A percentile compares a stretch with the other conserved stretches of the same genome.
Evolutionary conservation across 805 yeast genomes (phyloP).

Genomic region (Myxozyma sirexii): DNA sequence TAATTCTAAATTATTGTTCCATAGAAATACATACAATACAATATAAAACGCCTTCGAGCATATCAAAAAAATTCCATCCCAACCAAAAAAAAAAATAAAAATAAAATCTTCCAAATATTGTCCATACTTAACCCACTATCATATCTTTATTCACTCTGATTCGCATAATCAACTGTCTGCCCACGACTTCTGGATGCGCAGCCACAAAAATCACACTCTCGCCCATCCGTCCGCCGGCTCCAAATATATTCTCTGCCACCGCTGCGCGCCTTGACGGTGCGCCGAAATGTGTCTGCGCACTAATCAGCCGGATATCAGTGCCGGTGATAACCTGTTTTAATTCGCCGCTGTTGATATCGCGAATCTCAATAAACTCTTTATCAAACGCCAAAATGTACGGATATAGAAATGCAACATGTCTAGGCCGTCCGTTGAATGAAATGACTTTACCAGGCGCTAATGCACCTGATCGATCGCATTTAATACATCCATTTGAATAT

Average conservation of each 20-base stretch:
- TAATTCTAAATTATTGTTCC: no score
- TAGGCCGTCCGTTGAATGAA: slow-evolving; percentile 45
- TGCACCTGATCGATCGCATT: slow-evolving; percentile 55
- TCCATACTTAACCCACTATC: not conserved
- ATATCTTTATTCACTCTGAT: slow-evolving; percentile 13
- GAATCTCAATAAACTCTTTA: slow-evolving; percentile 70
- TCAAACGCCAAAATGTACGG: slow-evolving; percentile 59
- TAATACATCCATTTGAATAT: slow-evolving; percentile 71
- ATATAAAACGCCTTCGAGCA: no score
- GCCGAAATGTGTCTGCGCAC: not conserved
- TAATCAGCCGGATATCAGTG: slow-evolving; percentile 53
- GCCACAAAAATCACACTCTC: slow-evolving; percentile 17
- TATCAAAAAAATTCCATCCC: no score
- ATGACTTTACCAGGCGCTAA: slow-evolving; percentile 48
- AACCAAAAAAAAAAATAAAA: not conserved
- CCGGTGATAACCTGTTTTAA: slow-evolving; percentile 70
- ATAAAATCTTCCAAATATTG: not conserved
- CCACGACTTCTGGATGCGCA: slow-evolving; percentile 27
- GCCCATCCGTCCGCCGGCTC: slow-evolving; percentile 1
- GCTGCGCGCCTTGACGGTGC: not conserved
- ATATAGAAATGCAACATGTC: slow-evolving; percentile 47
- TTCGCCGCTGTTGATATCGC: slow-evolving; percentile 54
- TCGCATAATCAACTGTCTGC: slow-evolving; percentile 22
- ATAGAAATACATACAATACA: no score
- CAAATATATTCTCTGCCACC: not conserved